Evolutionary conservation across 208 protist genomes (phyloP).

Genomic region (Trypanosoma avium): DNA sequence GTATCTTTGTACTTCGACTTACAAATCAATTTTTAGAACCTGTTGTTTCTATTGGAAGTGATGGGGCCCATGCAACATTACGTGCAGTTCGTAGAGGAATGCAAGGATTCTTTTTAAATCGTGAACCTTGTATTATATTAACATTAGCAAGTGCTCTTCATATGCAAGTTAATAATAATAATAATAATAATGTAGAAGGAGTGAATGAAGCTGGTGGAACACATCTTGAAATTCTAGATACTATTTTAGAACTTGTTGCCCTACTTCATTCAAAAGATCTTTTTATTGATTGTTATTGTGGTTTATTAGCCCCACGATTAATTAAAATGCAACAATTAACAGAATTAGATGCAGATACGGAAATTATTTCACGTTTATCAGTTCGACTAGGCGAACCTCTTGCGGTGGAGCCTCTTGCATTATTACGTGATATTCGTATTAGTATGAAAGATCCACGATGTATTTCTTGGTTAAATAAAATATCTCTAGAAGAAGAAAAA

Average conservation of each 20-base stretch:
- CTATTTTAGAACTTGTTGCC: slow-evolving; percentile 67
- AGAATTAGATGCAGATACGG: slow-evolving; percentile 49
- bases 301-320: slow-evolving; percentile 48
- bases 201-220: slow-evolving; percentile 5
- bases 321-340: slow-evolving; percentile 29
- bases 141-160: slow-evolving; percentile 63
- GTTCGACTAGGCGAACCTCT: slow-evolving; percentile 47
- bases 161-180: slow-evolving; percentile 22
- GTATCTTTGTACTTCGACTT: slow-evolving; percentile 22
- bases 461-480: too few relatives aligned
- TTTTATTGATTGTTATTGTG: slow-evolving; percentile 58
- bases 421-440: slow-evolving; percentile 53
- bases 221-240: slow-evolving; percentile 48
- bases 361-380: slow-evolving; percentile 46
- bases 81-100: slow-evolving; percentile 49
- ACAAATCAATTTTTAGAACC: slow-evolving; percentile 23
- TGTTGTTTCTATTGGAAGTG: slow-evolving; percentile 4
- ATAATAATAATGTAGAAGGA: background rate
- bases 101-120: slow-evolving; percentile 48
- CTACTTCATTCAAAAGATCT: slow-evolving; percentile 59
- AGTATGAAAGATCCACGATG: slow-evolving; percentile 24
- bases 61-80: slow-evolving; percentile 20
- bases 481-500: too few relatives aligned
- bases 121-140: slow-evolving; percentile 42
- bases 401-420: slow-evolving; percentile 40